Evolutionary conservation across 352 stramenopile genomes (phyloP).

Genomic region (Aphanomyces stellatus): DNA sequence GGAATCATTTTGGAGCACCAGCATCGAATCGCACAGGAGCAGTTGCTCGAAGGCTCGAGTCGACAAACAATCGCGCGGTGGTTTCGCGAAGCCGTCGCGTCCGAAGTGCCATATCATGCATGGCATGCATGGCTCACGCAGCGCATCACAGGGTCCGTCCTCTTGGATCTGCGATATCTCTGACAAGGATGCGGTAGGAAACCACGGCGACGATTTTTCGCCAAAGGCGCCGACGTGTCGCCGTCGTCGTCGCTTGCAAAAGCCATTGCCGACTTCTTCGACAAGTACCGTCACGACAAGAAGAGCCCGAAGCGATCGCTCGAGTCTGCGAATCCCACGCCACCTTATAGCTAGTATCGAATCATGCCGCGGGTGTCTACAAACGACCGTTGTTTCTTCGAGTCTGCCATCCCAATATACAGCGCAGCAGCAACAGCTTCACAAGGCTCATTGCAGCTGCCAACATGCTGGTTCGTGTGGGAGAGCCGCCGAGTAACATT

Average conservation of each 20-base stretch:
- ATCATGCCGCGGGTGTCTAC: too few species aligned
- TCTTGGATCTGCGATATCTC: not conserved
- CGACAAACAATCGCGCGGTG: conserved; percentile 76
- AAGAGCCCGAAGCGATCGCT: not conserved
- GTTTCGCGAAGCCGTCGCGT: conserved; percentile 66
- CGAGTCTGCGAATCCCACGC: too few species aligned
- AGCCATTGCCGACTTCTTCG: not conserved
- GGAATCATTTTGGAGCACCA: conserved; percentile 85
- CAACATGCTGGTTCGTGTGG: too few species aligned
- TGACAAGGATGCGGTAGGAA: not conserved
- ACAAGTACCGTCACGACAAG: not conserved
- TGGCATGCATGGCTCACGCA: conserved; percentile 82
- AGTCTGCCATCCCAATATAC: too few species aligned
- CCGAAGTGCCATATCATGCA: conserved; percentile 61
- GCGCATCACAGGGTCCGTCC: conserved; percentile 34
- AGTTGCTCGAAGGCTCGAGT: conserved; percentile 71
- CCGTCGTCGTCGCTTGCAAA: not conserved
- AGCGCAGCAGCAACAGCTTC: too few species aligned
- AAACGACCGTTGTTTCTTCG: too few species aligned
- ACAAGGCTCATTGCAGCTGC: too few species aligned
- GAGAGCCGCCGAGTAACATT: too few species aligned
- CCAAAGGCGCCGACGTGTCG: not conserved
- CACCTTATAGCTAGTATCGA: too few species aligned
- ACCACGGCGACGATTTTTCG: too few species aligned
- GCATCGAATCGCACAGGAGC: conserved; percentile 64